Conservation (phyloP, 2,329 filamentous ascomycete species). For the Ophiostoma pallidulum region DNA sequence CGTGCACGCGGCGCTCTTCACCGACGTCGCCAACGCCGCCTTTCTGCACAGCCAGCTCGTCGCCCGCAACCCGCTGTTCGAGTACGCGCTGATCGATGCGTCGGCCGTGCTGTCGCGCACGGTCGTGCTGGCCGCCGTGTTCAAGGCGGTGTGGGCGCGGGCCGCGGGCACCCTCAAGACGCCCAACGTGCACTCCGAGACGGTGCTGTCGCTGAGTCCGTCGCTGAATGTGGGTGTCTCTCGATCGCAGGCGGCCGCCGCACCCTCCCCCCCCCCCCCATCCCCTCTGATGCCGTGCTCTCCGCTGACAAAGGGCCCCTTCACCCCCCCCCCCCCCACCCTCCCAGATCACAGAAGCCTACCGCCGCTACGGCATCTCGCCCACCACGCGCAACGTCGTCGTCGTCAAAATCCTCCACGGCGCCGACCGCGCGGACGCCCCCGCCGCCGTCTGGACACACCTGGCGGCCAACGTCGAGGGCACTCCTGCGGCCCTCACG, state of each 20-base stretch:
- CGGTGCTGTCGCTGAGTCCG: slow-evolving; percentile 68
- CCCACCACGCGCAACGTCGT: slow-evolving; percentile 63
- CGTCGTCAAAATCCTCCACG: slow-evolving; percentile 65
- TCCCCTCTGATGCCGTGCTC: no score
- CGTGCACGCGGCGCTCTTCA: slow-evolving; percentile 68
- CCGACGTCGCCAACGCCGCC: slow-evolving; percentile 63
- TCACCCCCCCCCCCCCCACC: background rate
- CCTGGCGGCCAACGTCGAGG: slow-evolving; percentile 52
- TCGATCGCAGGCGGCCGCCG: no score
- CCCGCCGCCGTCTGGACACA: slow-evolving; percentile 47
- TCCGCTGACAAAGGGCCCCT: no score
- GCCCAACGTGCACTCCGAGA: slow-evolving; percentile 81
- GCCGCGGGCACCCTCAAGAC: slow-evolving; percentile 56
- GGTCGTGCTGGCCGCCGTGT: slow-evolving; percentile 67
- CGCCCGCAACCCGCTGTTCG: slow-evolving; percentile 72
- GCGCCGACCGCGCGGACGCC: slow-evolving; percentile 29
- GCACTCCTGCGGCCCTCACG: slow-evolving; percentile 46
- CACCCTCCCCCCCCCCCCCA: no score
- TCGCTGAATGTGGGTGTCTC: slow-evolving; percentile 64
- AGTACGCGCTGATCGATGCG: slow-evolving; percentile 91
- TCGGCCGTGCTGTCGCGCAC: slow-evolving; percentile 62
- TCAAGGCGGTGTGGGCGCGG: slow-evolving; percentile 63
- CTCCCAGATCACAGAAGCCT: slow-evolving; percentile 75
- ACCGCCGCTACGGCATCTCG: slow-evolving; percentile 75
- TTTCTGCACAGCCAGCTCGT: slow-evolving; percentile 77